A percentile compares a stretch with the other conserved stretches of the same genome.
Conservation (phyloP, 345 rosid species). For the Melaleuca alternifolia region DNA sequence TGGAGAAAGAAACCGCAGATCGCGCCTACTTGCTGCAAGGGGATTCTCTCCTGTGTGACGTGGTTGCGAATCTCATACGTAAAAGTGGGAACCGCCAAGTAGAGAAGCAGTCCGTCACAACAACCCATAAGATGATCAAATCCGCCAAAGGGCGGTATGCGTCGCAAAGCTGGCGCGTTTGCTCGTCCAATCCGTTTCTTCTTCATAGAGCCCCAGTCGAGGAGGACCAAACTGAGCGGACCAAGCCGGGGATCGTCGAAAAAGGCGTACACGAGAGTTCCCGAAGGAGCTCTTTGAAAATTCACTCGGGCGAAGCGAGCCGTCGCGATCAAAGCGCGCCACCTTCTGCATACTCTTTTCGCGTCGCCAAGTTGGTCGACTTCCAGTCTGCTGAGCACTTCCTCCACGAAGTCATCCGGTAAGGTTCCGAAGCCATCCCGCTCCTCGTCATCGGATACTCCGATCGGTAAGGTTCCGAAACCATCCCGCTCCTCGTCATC, state of each 20-base stretch:
- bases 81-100: neutral
- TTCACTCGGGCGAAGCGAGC: neutral
- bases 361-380: neutral
- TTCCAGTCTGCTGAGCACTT: neutral
- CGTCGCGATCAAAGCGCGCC: neutral
- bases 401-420: neutral
- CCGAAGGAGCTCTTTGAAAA: neutral
- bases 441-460: neutral
- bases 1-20: neutral
- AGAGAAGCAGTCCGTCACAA: neutral
- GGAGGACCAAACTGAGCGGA: neutral
- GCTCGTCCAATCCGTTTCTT: neutral
- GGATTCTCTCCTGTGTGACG: neutral
- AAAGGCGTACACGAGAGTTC: neutral
- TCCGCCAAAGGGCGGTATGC: neutral
- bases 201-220: neutral
- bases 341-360: neutral
- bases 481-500: neutral
- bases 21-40: neutral
- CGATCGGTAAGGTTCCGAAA: neutral
- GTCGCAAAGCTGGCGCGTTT: neutral
- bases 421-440: neutral
- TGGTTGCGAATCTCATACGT: neutral
- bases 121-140: neutral
- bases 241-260: neutral